Conservation (phyloP, 441 rosid species). For the Aleurites moluccanus region DNA sequence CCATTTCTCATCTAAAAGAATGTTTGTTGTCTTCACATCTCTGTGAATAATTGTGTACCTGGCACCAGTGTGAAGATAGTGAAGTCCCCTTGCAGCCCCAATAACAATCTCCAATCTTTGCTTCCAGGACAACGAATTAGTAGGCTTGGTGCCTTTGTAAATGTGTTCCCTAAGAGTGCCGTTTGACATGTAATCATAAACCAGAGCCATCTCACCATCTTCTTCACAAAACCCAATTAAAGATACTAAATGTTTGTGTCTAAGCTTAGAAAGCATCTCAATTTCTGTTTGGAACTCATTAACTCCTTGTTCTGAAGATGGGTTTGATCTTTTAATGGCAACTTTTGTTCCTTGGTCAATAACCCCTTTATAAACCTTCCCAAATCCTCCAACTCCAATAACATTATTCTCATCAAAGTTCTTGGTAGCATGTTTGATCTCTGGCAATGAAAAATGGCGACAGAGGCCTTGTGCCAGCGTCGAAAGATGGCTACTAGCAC, state of each 20-base stretch:
- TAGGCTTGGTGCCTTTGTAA: constrained; percentile 54
- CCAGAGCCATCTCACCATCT: constrained; percentile 70
- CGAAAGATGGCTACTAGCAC: constrained; percentile 55
- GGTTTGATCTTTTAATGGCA: constrained; percentile 81
- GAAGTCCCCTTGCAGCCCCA: constrained; percentile 76
- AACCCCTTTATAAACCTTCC: constrained; percentile 81
- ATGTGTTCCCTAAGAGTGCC: constrained; percentile 78
- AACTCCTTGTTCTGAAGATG: constrained; percentile 81
- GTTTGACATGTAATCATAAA: constrained; percentile 68
- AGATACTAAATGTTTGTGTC: constrained; percentile 88
- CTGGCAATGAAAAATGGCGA: constrained; percentile 59
- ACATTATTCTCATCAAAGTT: constrained; percentile 62
- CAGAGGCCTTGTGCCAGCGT: constrained; percentile 67
- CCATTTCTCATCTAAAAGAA: constrained; percentile 68
- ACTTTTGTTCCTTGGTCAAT: constrained; percentile 67
- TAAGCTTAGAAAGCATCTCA: constrained; percentile 78
- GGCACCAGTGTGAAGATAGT: constrained; percentile 82
- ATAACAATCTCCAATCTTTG: constrained; percentile 67
- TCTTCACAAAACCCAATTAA: constrained; percentile 87
- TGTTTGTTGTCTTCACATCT: constrained; percentile 82
- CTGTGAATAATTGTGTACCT: constrained; percentile 77
- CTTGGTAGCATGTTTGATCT: constrained; percentile 61
- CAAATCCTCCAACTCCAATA: constrained; percentile 89
- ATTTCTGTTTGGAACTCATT: constrained; percentile 85
- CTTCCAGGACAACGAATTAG: constrained; percentile 49